Percentiles rank a stretch among this genome's conserved stretches.
Evolutionary conservation across 169 alveolate species (phyloP).

Genomic region (Amoebophrya sp.): DNA sequence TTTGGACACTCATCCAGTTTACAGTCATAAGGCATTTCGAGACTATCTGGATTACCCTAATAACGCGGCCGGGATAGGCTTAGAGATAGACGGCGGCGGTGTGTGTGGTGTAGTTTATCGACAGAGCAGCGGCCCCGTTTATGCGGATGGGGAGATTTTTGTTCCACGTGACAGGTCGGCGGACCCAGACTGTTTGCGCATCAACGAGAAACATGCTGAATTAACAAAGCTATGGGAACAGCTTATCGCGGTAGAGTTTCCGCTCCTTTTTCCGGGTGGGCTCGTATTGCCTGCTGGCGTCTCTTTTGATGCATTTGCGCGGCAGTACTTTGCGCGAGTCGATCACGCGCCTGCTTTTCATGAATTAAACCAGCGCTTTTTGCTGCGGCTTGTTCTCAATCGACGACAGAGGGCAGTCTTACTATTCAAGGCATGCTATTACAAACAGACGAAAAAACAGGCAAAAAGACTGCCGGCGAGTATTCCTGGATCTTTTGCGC

Average conservation of each 20-base stretch:
- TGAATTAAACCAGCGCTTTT: not conserved
- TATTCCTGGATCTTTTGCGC: not conserved
- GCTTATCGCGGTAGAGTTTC: not conserved
- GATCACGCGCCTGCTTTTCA: not conserved
- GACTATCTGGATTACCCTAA: not conserved
- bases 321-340: not conserved
- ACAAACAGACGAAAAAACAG: too few relatives aligned
- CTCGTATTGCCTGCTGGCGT: not conserved
- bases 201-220: not conserved
- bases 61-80: not conserved
- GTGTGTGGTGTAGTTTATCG: not conserved
- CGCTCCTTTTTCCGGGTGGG: not conserved
- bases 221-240: not conserved
- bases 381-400: not conserved
- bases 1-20: not conserved
- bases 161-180: not conserved
- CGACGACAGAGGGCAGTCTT: not conserved
- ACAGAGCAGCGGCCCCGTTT: not conserved
- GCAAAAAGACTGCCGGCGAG: not conserved
- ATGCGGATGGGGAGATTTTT: not conserved
- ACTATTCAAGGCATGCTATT: not conserved
- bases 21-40: not conserved
- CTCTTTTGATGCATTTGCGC: not conserved
- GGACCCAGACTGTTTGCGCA: not conserved
- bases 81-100: not conserved